Evolutionary conservation across 2,329 filamentous ascomycete species (phyloP), one percentile per base, ranked within the genome.

Genomic region (Exophiala sp.): DNA sequence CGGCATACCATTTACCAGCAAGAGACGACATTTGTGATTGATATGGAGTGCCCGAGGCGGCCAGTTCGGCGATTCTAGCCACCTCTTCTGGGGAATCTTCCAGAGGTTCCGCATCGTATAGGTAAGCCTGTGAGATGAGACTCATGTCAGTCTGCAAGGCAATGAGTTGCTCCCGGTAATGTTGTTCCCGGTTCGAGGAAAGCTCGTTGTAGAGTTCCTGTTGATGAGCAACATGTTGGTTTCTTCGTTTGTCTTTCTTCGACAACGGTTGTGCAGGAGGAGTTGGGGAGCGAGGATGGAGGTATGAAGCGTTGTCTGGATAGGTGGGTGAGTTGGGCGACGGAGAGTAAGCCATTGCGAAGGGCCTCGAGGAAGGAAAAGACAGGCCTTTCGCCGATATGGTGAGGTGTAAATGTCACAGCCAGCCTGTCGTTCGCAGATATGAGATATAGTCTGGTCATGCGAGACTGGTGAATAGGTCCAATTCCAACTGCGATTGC

Each of bases 81-180:
- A 89, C 81, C 49, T 86, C 80, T 55, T 88, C 83, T 40, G 76
- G 72, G 18, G 70, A 70, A 57, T 83, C 80, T 11, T 79, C 78
- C 47, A 95, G 75, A 42, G 87, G 81, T 53, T 81, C 79, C 53
- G 82, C 75, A 45, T 77, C 75, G 66, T 95, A 94, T 1, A 87
- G 85, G 63, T 95, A 85, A 45, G 93, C 86, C 60, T 86, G 83
- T 66, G 88, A 83, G 58, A 95, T 88, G 39, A 95, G 77, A 51
- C 80, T 87, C 70, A 90, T 89, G 67, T 95, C 90, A 58, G 88
- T 83, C 70, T 96, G 90, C n/a, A 96, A 81, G 59, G 88, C 88
- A 63, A 93, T 85, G 1, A 96, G 78, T 68, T 96, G 88, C 58
- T 93, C 86, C 55, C 90, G 82, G 68, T 95, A 97, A 62, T 88